These are phyloP conservation scores for Mycena amicta DNA, from an alignment of 768 basidiomycete species.

Conservation along the genomic window DNA sequence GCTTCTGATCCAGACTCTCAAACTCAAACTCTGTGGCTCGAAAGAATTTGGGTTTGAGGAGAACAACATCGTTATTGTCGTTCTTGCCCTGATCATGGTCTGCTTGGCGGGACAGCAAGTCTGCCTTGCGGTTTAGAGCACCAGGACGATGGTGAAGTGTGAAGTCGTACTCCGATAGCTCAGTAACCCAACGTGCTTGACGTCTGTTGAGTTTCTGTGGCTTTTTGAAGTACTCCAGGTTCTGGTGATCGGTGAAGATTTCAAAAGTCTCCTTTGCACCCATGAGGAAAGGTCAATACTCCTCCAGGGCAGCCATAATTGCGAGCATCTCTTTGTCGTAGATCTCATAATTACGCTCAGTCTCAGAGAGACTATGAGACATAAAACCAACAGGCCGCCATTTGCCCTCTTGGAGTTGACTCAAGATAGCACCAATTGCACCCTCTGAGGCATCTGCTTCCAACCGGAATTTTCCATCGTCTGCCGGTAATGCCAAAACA, in stretches of 20 bases:
- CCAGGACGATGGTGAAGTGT: background rate
- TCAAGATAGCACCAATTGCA: conserved; percentile 27
- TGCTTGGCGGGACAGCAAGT: conserved; percentile 9
- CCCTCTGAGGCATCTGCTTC: conserved; percentile 29
- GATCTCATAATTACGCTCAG: conserved; percentile 49
- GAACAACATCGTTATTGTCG: conserved; percentile 4
- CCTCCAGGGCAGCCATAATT: conserved; percentile 38
- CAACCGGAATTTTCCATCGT: conserved; percentile 17
- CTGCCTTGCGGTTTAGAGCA: background rate
- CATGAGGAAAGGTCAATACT: conserved; percentile 24
- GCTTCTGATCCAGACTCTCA: background rate
- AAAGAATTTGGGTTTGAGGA: conserved; percentile 8
- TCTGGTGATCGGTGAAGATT: conserved; percentile 12
- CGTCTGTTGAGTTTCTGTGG: conserved; percentile 9
- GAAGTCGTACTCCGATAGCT: background rate
- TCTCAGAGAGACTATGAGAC: conserved; percentile 31
- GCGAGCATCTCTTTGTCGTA: conserved; percentile 52
- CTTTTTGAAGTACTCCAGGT: conserved; percentile 16
- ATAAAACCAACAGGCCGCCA: conserved; percentile 43
- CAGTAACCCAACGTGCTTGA: background rate
- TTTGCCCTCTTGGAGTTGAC: conserved; percentile 22
- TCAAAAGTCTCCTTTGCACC: conserved; percentile 1
- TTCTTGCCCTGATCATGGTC: conserved; percentile 16
- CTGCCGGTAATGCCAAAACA: background rate
- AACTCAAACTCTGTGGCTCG: background rate